Percentiles rank a stretch among this genome's conserved stretches.
Conservation (phyloP, 2,329 filamentous ascomycete species). For the Colletotrichum echinochloae region DNA sequence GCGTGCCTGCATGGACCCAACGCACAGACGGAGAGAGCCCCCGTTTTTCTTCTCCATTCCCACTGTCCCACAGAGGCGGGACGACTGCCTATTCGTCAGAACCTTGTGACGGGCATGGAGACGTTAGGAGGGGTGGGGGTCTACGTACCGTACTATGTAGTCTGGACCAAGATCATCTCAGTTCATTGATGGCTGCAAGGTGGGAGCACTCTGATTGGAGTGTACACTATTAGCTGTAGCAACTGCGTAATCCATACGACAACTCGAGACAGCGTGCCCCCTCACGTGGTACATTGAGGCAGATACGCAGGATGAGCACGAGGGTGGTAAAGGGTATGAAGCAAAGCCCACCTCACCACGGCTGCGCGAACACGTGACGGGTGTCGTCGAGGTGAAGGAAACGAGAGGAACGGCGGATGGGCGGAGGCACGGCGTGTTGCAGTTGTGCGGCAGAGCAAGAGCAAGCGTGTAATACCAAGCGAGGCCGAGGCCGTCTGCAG, state of each 20-base stretch:
- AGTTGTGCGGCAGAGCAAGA: slow-evolving; percentile 16
- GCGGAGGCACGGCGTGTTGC: slow-evolving; percentile 10
- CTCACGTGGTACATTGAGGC: slow-evolving; percentile 1
- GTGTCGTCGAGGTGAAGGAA: slow-evolving; percentile 1
- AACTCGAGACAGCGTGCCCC: background rate
- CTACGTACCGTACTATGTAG: background rate
- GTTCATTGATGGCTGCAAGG: slow-evolving; percentile 6
- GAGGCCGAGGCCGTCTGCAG: slow-evolving; percentile 36
- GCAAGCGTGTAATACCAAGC: slow-evolving; percentile 29
- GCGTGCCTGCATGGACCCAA: slow-evolving; percentile 38
- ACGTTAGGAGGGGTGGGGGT: slow-evolving; percentile 6
- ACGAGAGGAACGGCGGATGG: background rate
- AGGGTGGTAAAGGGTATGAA: background rate
- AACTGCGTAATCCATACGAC: background rate
- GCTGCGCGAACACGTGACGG: background rate
- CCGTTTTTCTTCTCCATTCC: slow-evolving; percentile 29
- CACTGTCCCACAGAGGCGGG: slow-evolving; percentile 38
- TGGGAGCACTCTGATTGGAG: slow-evolving; percentile 3
- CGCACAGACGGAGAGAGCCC: slow-evolving; percentile 38
- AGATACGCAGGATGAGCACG: background rate
- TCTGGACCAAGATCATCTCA: slow-evolving; percentile 5
- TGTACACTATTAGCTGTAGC: no score
- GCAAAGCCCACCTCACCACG: no score
- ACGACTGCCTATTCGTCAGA: slow-evolving; percentile 37
- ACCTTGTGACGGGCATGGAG: slow-evolving; percentile 1